Evolutionary conservation across 768 basidiomycete species (phyloP).

Genomic region (Lactarius vividus): DNA sequence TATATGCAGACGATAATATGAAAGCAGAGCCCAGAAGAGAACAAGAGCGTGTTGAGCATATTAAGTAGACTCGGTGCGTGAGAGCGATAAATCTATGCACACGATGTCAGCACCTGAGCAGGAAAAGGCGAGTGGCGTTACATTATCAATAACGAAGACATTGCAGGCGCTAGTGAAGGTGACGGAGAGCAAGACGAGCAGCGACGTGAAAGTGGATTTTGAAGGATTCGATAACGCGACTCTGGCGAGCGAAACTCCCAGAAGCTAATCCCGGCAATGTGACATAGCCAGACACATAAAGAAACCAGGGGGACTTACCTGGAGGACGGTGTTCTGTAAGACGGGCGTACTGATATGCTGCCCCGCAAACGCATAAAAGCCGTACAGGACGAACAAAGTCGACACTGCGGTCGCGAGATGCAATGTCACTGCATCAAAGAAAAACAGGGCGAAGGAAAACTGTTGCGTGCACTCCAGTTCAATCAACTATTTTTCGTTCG

Average conservation of each 20-base stretch:
- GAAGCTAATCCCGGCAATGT: constrained; percentile 31
- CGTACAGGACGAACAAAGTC: constrained; percentile 12
- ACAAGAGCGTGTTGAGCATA: constrained; percentile 26
- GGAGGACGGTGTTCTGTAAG: constrained; percentile 37
- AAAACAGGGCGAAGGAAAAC: constrained; percentile 14
- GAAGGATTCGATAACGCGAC: constrained; percentile 24
- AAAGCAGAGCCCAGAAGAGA: constrained; percentile 29
- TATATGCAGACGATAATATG: constrained; percentile 25
- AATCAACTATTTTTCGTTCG: not conserved
- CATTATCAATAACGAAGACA: constrained; percentile 18
- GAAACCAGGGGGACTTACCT: constrained; percentile 32
- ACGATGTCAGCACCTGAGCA: not conserved
- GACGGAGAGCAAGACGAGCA: constrained; percentile 13
- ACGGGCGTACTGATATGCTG: constrained; percentile 29
- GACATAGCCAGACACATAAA: not conserved
- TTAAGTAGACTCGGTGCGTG: constrained; percentile 16
- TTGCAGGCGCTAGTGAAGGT: constrained; percentile 15
- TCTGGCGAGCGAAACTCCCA: constrained; percentile 36
- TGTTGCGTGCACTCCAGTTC: not conserved
- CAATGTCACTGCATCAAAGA: constrained; percentile 17
- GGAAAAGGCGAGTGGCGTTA: not conserved
- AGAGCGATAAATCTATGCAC: constrained; percentile 26
- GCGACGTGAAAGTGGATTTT: constrained; percentile 1
- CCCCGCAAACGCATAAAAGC: constrained; percentile 24
- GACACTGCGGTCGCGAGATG: constrained; percentile 18